Base-by-base conservation (phyloP, 345 rosid genomes). In the Kernera saxatilis region DNA sequence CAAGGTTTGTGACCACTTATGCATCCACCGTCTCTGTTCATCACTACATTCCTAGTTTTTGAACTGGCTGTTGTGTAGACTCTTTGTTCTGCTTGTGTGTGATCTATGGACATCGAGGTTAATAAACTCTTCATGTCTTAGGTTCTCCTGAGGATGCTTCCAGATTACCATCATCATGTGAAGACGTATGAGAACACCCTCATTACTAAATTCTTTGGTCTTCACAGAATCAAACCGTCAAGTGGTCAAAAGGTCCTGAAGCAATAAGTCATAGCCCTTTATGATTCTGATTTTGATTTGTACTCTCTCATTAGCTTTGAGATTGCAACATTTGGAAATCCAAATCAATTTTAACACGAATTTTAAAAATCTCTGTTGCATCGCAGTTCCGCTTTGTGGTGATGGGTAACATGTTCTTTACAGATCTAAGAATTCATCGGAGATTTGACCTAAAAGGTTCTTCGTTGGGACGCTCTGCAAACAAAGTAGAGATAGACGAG, bases 321-420 rank as follows among this genome's bases (percentile, higher is more conserved):
- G 36, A 32, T 18, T 46, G 61, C 37, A 58, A 35, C 74, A 18
- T 46, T 17, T 56, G 15, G 14, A 35, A 72, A 11, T 63, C 19
- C 21, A 44, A 25, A 72, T 64, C 13, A 27, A 18, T 3, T 8
- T 56, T 18, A 40, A 39, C 33, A 68, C 74, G 62, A 54, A 60
- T 27, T 67, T 22, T 32, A 13, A 44, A 60, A 49, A 72, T 49
- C 64, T 76, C 46, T 58, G 36, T 80, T 79, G 56, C 43, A 23
- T 75, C 56, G 84, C 93, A 94, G 97, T 94, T 94, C 73, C 93
- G 97, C 30, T 94, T 91, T 73, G 99, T 94, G 64, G 97, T 94
- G 83, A 94, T 94, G 99, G 97, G 99, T 58, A 94, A 94, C 65
- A 88, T 94, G 99, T 91, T 94, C 90, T 94, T 91, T 85, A 94